Percentiles rank a stretch among this genome's conserved stretches.
phyloP scores from a whole-genome alignment of 108 stramenopile genomes.

The Cyclotella kingstonii region DNA sequence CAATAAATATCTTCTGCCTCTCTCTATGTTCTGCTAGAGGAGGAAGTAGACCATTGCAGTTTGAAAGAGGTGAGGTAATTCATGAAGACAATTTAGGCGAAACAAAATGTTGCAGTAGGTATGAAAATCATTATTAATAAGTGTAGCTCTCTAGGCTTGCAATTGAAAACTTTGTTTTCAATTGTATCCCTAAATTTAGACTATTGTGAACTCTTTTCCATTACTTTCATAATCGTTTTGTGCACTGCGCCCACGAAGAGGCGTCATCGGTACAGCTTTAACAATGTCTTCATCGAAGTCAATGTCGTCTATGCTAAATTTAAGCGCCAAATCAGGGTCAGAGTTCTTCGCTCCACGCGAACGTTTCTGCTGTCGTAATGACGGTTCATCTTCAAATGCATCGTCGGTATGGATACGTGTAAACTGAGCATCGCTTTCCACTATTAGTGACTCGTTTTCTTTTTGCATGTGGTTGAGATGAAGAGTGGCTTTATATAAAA shows the following conservation, averaged over 20 bases:
- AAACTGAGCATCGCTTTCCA: slow-evolving; percentile 27
- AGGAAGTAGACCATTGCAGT: too few species aligned
- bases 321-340: slow-evolving; percentile 36
- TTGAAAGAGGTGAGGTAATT: too few species aligned
- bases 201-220: too few species aligned
- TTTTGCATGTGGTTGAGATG: slow-evolving; percentile 49
- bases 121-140: too few species aligned
- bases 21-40: too few species aligned
- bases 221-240: slow-evolving; percentile 6
- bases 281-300: slow-evolving; percentile 12
- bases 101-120: too few species aligned
- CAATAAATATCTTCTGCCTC: too few species aligned
- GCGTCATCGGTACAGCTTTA: neutral
- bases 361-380: neutral
- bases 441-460: slow-evolving; percentile 8
- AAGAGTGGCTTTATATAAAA: slow-evolving; percentile 74
- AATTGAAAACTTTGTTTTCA: too few species aligned
- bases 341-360: slow-evolving; percentile 26
- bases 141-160: too few species aligned
- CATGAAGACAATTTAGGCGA: too few species aligned
- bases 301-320: slow-evolving; percentile 25
- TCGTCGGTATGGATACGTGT: slow-evolving; percentile 25
- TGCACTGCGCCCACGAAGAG: neutral
- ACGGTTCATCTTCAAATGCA: slow-evolving; percentile 29
- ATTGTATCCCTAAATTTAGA: too few species aligned